These are phyloP conservation scores for Fusarium sp. DNA, from an alignment of 2,329 filamentous ascomycete genomes.

Conservation along the genomic window DNA sequence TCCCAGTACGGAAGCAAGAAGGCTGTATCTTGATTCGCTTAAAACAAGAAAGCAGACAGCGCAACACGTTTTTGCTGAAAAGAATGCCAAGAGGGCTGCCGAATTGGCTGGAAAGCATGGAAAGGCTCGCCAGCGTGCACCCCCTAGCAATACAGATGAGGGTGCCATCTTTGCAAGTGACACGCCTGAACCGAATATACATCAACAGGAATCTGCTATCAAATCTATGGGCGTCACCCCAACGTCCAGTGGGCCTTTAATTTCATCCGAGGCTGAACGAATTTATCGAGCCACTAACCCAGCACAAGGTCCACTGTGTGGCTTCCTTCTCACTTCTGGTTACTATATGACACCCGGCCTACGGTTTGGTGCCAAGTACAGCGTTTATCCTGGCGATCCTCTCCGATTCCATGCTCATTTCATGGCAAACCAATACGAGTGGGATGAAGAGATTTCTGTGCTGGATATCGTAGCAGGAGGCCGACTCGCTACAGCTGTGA, in stretches of 20 bases:
- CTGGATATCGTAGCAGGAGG: slow-evolving; percentile 89
- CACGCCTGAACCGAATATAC: slow-evolving; percentile 18
- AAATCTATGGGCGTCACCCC: slow-evolving; percentile 50
- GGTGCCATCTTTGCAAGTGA: slow-evolving; percentile 36
- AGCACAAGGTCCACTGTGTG: slow-evolving; percentile 71
- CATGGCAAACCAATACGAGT: slow-evolving; percentile 83
- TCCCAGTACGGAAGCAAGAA: slow-evolving; percentile 66
- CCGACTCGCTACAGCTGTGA: slow-evolving; percentile 90
- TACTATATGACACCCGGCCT: slow-evolving; percentile 93
- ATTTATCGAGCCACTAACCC: slow-evolving; percentile 27
- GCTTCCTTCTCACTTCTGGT: slow-evolving; percentile 78
- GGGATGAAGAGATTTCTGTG: slow-evolving; percentile 87
- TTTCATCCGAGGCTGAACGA: slow-evolving; percentile 32
- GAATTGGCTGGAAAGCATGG: slow-evolving; percentile 42
- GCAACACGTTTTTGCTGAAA: slow-evolving; percentile 54
- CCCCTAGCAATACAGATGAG: slow-evolving; percentile 23
- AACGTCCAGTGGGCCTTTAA: slow-evolving; percentile 50
- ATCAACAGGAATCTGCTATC: slow-evolving; percentile 25
- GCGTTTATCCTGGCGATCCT: slow-evolving; percentile 94
- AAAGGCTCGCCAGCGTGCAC: background rate
- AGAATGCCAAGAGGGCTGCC: slow-evolving; percentile 51
- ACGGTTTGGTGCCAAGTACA: slow-evolving; percentile 93
- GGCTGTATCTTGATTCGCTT: slow-evolving; percentile 71
- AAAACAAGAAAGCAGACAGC: slow-evolving; percentile 56
- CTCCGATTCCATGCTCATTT: slow-evolving; percentile 97